Percentiles rank a stretch among this genome's conserved stretches.
These are phyloP conservation scores for Mycena alexandri DNA, from an alignment of 768 basidiomycete species.

Conservation along the genomic window DNA sequence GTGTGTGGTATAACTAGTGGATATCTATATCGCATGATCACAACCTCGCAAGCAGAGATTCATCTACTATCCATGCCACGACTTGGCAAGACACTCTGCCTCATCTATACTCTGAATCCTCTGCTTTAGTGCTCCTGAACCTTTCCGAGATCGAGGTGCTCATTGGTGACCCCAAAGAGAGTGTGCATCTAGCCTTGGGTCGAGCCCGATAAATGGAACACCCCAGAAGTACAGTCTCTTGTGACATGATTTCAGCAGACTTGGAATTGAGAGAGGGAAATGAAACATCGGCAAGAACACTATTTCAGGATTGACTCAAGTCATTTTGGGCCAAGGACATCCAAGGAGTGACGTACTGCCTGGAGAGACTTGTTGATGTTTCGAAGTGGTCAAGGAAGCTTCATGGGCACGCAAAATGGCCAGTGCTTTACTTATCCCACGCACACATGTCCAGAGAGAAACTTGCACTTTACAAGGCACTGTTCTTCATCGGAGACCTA, in stretches of 20 bases:
- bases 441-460: too few relatives aligned
- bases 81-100: background rate
- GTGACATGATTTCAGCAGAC: background rate
- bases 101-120: background rate
- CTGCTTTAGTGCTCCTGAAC: background rate
- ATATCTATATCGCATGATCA: background rate
- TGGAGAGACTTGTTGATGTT: too few relatives aligned
- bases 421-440: too few relatives aligned
- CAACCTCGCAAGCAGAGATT: background rate
- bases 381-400: too few relatives aligned
- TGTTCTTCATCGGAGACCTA: too few relatives aligned
- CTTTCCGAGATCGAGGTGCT: background rate
- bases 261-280: slow-evolving; percentile 2
- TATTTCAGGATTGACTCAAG: background rate
- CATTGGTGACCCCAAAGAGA: background rate
- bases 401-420: too few relatives aligned
- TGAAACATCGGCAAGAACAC: background rate
- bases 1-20: background rate
- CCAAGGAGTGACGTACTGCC: slow-evolving; percentile 1
- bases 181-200: background rate
- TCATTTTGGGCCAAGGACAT: background rate
- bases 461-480: too few relatives aligned
- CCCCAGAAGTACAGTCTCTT: background rate
- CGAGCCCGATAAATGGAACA: background rate
- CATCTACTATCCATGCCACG: background rate